Base-by-base conservation (phyloP, 345 rosid species). In the Raphanus sativus region DNA sequence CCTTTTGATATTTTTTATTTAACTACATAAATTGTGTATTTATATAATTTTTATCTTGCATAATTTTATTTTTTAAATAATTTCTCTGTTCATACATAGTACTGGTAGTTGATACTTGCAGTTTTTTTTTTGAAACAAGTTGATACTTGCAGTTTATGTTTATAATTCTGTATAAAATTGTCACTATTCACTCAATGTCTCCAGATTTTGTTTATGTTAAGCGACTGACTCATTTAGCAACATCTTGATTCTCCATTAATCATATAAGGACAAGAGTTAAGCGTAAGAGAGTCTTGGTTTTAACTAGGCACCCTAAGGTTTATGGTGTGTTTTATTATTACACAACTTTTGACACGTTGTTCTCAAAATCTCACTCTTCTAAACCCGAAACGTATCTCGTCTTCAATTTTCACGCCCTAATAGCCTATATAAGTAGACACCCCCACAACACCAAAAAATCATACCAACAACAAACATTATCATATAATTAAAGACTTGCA, bases 261-360 rank as follows among this genome's bases (percentile, higher is more conserved):
- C 76, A 77, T 9, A 77, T 45, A 65, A 0, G 28, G 42, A 65
- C 76, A 77, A 71, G 29, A 58, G 62, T 21, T 65, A 13, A 55
- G 4, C 34, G 5, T 52, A 52, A 11, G 16, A 63, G 28, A 52
- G 10, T 3, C 25, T 75, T 28, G 65, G 25, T 54, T 28, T 63
- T 54, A 12, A 40, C 71, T 55, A 64, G 28, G 58, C 17, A 71
- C 30, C 54, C 36, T 40, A 56, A 55, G 1, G 26, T 66, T 59
- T 66, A 71, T 78, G 24, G 63, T 66, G 69, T 33, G 55, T 36
- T 71, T 48, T 33, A 26, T 33, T 15, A 45, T 15, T 33, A 10
- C 13, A 72, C 6, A 78, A 25, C 16, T 8, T 59, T 16, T 66
- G 77, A 78, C 73, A 78, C 73, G 73, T 78, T 58, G 9, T 33